These are phyloP conservation scores for Epichloe bromicola DNA, from an alignment of 2,329 filamentous ascomycete species.

Conservation along the genomic window DNA sequence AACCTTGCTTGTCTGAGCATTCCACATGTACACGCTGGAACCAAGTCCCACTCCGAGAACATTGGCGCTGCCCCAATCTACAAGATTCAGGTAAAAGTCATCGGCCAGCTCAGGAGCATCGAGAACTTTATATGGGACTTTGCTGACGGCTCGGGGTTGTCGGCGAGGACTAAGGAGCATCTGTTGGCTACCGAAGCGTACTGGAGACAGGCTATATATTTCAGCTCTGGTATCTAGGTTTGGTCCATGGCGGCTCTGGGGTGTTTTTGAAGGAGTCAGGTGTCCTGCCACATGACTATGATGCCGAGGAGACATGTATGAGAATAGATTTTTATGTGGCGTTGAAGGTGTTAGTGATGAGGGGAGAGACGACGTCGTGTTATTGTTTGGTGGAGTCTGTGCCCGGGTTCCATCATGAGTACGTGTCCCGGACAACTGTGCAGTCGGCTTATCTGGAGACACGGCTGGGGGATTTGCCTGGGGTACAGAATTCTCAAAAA, in stretches of 20 bases:
- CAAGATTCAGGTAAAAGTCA: slow-evolving; percentile 94
- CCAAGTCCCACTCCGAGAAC: slow-evolving; percentile 86
- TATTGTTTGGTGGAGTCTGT: slow-evolving; percentile 65
- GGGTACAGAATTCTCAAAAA: slow-evolving; percentile 84
- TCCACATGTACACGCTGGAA: slow-evolving; percentile 97
- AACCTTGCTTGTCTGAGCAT: slow-evolving; percentile 78
- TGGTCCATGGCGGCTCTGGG: slow-evolving; percentile 73
- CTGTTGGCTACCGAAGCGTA: slow-evolving; percentile 82
- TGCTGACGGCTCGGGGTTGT: slow-evolving; percentile 80
- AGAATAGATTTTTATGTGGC: slow-evolving; percentile 94
- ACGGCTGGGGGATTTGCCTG: slow-evolving; percentile 56
- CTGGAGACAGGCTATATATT: slow-evolving; percentile 89
- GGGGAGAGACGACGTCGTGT: slow-evolving; percentile 45
- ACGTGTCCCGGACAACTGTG: slow-evolving; percentile 38
- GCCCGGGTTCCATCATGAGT: slow-evolving; percentile 56
- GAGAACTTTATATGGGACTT: slow-evolving; percentile 94
- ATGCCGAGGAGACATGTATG: slow-evolving; percentile 68
- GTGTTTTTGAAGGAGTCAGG: slow-evolving; percentile 77
- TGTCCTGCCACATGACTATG: slow-evolving; percentile 62
- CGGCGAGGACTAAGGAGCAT: slow-evolving; percentile 86
- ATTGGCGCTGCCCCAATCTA: slow-evolving; percentile 95
- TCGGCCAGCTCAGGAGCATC: slow-evolving; percentile 93
- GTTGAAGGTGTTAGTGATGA: slow-evolving; percentile 80
- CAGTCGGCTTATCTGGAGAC: slow-evolving; percentile 44
- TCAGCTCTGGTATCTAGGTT: slow-evolving; percentile 86